Base-by-base conservation (phyloP, 2,329 filamentous ascomycete genomes). In the Microdochium bolleyi region DNA sequence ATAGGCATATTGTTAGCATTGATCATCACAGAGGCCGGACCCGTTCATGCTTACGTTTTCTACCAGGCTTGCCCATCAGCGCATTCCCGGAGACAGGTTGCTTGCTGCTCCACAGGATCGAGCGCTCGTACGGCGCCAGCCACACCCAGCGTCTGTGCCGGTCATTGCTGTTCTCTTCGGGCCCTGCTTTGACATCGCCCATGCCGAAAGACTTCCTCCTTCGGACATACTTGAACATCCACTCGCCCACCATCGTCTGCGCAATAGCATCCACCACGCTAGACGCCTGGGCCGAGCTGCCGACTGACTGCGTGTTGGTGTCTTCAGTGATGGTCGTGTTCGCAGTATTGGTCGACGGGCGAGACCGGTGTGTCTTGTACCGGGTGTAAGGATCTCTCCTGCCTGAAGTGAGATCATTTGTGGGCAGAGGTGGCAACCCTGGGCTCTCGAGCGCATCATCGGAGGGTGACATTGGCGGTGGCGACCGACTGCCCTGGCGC, bases 141-240 rank as follows among this genome's bases (percentile, higher is more conserved):
- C 94, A 99, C 2, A 99, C 94, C 94, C 94, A 99, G 67, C 94
- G 82, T 73, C 92, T 96, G 68, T 99, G 94, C 27, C 94, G 87
- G 58, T 87, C 85, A 57, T 83, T 84, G 69, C 88, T 84, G 57
- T 77, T 86, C 57, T 88, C 83, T 63, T 91, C 84, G 57, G 83
- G 83, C 34, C 79, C 78, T 55, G 77, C 80, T 58, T 79, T 82
- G 24, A 74, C 77, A 48, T 92, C 88, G 2, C 80, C 73, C 51
- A 92, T 83, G 21, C 90, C 90, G 66, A 99, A 97, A 0, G 92
- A 95, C 71, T 92, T 96, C 58, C 92, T 83, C 66, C 89, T 82
- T 51, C 89, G 81, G 32, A 92, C 87, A 63, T 95, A 94, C 69
- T 95, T 95, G 75, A 86, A 92, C 88, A 95, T 92, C 88, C 89